phyloP scores from a whole-genome alignment of 2,329 filamentous ascomycete species.

The Chlorencoelia australis region DNA sequence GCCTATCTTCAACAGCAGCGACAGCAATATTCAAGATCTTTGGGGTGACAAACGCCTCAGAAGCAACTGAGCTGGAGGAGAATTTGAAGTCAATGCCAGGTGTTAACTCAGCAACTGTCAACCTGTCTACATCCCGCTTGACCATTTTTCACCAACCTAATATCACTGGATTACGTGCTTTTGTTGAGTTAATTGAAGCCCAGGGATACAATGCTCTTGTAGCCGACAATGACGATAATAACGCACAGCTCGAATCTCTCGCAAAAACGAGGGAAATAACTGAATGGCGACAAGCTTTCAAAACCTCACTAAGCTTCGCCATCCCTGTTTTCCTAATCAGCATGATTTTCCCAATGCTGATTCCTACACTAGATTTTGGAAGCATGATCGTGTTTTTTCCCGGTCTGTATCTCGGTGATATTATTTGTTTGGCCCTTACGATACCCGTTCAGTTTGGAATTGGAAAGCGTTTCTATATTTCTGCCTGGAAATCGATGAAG shows the following conservation, averaged over 20 bases:
- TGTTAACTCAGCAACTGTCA: conserved; percentile 63
- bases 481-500: conserved; percentile 85
- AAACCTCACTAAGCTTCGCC: conserved; percentile 68
- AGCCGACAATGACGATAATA: conserved; percentile 88
- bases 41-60: conserved; percentile 61
- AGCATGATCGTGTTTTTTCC: conserved; percentile 50
- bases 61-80: conserved; percentile 64
- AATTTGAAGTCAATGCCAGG: conserved; percentile 56
- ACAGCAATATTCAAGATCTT: conserved; percentile 76
- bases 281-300: conserved; percentile 80
- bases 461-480: conserved; percentile 85
- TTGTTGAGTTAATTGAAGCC: conserved; percentile 77
- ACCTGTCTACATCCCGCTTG: conserved; percentile 62
- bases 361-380: conserved; percentile 70
- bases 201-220: conserved; percentile 81
- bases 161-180: conserved; percentile 64
- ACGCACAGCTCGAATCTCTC: conserved; percentile 88
- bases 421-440: conserved; percentile 74
- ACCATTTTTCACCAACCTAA: conserved; percentile 63
- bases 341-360: conserved; percentile 87
- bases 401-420: conserved; percentile 79
- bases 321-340: conserved; percentile 83
- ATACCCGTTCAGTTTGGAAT: conserved; percentile 95
- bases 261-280: conserved; percentile 94
- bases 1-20: conserved; percentile 44